Conservation (phyloP, 345 rosid genomes). For the Nephelium lappaceum region DNA sequence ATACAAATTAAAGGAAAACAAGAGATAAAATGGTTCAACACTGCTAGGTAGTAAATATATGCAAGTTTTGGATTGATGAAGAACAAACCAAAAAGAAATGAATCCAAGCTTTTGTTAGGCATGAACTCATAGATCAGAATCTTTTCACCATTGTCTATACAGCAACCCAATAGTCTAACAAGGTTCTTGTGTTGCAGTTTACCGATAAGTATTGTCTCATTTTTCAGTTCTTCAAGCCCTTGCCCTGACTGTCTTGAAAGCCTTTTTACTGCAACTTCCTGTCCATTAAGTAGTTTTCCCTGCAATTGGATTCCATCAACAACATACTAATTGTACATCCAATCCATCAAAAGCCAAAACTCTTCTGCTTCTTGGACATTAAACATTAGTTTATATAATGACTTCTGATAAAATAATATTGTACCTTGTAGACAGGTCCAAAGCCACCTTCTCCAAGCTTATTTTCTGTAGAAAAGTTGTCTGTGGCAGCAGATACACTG, state of each 20-base stretch:
- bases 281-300: slow-evolving; percentile 39
- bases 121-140: slow-evolving; percentile 42
- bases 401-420: background rate
- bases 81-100: slow-evolving; percentile 37
- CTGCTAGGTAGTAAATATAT: background rate
- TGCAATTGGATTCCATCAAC: slow-evolving; percentile 7
- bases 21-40: background rate
- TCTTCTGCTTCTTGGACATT: background rate
- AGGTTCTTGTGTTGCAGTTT: slow-evolving; percentile 48
- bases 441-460: slow-evolving; percentile 48
- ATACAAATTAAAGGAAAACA: background rate
- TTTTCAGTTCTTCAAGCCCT: slow-evolving; percentile 42
- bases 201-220: slow-evolving; percentile 34
- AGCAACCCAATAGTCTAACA: slow-evolving; percentile 41
- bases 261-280: slow-evolving; percentile 45
- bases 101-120: slow-evolving; percentile 43
- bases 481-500: slow-evolving; percentile 27
- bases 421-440: slow-evolving; percentile 31
- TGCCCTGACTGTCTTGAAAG: slow-evolving; percentile 34
- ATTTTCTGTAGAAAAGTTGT: slow-evolving; percentile 26
- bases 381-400: background rate
- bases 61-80: background rate
- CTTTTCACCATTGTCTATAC: slow-evolving; percentile 36
- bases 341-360: background rate
- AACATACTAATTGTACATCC: background rate